phyloP scores from a whole-genome alignment of 1,139 yeast genomes.

The Wickerhamiella pararugosa region DNA sequence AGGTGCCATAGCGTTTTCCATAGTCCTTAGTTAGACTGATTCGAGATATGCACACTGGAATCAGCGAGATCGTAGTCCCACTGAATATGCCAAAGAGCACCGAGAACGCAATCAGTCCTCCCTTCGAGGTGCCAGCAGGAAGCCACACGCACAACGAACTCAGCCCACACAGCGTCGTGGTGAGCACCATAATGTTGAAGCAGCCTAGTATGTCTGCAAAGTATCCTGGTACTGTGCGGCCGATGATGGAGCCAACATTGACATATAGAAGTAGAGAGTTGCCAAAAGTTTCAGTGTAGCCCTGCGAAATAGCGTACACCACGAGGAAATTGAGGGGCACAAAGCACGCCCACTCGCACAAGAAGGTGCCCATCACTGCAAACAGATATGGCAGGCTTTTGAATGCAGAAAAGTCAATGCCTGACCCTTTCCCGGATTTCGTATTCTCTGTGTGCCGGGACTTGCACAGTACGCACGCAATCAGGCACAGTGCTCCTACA shows the following conservation, averaged over 20 bases:
- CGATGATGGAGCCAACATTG: constrained; percentile 34
- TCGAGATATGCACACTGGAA: constrained; percentile 37
- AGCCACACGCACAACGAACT: constrained; percentile 33
- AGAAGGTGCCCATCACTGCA: constrained; percentile 31
- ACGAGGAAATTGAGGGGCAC: constrained; percentile 39
- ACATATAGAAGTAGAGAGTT: constrained; percentile 32
- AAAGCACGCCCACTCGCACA: constrained; percentile 36
- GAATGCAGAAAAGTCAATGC: constrained; percentile 30
- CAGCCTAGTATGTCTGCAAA: constrained; percentile 37
- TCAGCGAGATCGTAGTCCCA: constrained; percentile 34
- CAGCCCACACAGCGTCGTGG: constrained; percentile 27
- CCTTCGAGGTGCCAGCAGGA: constrained; percentile 34
- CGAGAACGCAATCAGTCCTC: constrained; percentile 33
- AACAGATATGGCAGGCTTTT: constrained; percentile 30
- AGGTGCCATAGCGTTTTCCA: constrained; percentile 56
- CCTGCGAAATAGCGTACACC: constrained; percentile 34
- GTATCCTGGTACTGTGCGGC: constrained; percentile 34
- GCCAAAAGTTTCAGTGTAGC: constrained; percentile 30
- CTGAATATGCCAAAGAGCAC: constrained; percentile 40
- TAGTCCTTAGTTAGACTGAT: constrained; percentile 48
- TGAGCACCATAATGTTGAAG: constrained; percentile 36
- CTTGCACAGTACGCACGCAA: constrained; percentile 30
- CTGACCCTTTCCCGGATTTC: constrained; percentile 13
- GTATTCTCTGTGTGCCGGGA: constrained; percentile 26
- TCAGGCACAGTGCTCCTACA: constrained; percentile 27